Evolutionary conservation across 768 basidiomycete species (phyloP), one percentile per base, ranked within the genome.

Genomic region (Galerina sulciceps): DNA sequence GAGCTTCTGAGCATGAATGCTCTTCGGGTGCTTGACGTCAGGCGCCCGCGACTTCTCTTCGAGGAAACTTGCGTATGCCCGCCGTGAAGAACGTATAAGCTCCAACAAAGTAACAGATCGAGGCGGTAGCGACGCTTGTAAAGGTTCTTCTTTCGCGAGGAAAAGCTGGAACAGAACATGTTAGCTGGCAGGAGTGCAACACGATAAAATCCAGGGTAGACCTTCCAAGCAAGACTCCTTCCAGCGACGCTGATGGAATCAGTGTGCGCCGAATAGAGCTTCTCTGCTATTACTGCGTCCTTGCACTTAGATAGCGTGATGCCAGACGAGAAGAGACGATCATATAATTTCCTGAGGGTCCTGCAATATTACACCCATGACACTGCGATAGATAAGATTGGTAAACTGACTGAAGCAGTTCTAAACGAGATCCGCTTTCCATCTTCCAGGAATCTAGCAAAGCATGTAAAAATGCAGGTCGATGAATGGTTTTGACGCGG

Each of bases 211-310:
- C 37, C 57, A 62, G 38, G 57, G 66, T 69, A 61, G 61, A 89
- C 92, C 88, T 94, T 94, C 93, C 93, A 94, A 51, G 85, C 86
- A 56, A 94, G 73, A 72, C 92, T 93, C 66, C 93, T 79, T n/a
- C 93, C 93, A 56, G 84, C 72, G 8, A 90, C 76, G 47, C 82
- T 85, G 35, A 78, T 69, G 2, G 73, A 68, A 54, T 72, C 74
- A 54, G 79, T 73, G 4, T 75, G 69, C 22, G 75, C 66, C 49
- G 72, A 68, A 62, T 88, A 82, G 15, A 93, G 70, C 14, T 84
- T 81, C 66, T 87, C 87, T 57, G 82, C 79, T 14, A 90, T 73
- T 10, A 85, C 82, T 36, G 82, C 79, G 70, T 94, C 89, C 69
- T 84, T 85, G 61, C 91, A 72, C 71, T 87, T 89, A 43, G 85